Percentiles rank a stretch among this genome's conserved stretches.
These are phyloP conservation scores for Mesembryanthemum crystallinum DNA, from an alignment of 148 eudicot genomes.

Conservation along the genomic window DNA sequence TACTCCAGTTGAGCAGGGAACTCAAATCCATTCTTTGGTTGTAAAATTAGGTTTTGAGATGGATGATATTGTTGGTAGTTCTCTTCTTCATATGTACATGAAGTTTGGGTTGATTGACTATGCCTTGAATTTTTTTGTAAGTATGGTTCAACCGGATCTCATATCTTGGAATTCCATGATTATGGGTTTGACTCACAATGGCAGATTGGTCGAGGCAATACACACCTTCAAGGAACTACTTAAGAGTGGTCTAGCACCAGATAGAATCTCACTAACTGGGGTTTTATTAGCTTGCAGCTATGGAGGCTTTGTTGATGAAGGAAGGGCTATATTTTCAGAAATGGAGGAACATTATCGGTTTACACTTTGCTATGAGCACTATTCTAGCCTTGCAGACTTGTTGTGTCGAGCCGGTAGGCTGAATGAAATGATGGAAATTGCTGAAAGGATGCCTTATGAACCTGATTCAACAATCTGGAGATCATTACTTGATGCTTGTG, in stretches of 20 bases:
- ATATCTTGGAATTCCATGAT: constrained; percentile 77
- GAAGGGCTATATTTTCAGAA: constrained; percentile 39
- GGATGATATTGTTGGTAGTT: constrained; percentile 56
- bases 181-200: constrained; percentile 56
- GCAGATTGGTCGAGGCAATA: constrained; percentile 51
- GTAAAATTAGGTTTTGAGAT: constrained; percentile 53
- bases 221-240: constrained; percentile 47
- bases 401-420: constrained; percentile 57
- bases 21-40: constrained; percentile 59
- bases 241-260: constrained; percentile 46
- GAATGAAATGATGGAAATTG: constrained; percentile 46
- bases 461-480: constrained; percentile 45
- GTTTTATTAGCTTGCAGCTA: constrained; percentile 62
- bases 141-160: constrained; percentile 48
- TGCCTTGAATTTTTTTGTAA: constrained; percentile 42
- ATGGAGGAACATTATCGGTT: constrained; percentile 57
- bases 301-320: constrained; percentile 58
- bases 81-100: constrained; percentile 71
- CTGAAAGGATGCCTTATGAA: constrained; percentile 42
- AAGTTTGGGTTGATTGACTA: constrained; percentile 58
- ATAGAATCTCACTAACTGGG: constrained; percentile 53
- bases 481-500: constrained; percentile 46
- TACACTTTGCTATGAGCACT: constrained; percentile 52
- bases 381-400: constrained; percentile 42
- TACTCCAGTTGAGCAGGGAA: constrained; percentile 54